phyloP scores from a whole-genome alignment of 352 stramenopile species.

The Thalassiosira mediterranea region DNA sequence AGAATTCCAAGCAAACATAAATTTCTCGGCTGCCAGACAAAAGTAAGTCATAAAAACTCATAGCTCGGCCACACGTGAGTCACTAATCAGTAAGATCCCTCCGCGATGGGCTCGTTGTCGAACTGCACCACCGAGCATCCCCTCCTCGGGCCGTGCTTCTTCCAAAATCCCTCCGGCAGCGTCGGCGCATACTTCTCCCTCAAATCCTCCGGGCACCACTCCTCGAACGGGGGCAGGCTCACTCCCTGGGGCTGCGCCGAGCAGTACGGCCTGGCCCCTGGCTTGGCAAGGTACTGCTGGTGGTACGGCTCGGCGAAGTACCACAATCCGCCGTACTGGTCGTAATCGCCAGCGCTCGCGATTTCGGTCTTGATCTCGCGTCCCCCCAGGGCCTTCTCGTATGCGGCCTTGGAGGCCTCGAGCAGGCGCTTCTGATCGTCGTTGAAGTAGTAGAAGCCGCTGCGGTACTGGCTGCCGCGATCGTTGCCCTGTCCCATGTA shows the following conservation, averaged over 20 bases:
- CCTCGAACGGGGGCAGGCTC: slow-evolving; percentile 67
- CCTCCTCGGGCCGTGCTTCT: slow-evolving; percentile 62
- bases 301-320: slow-evolving; percentile 78
- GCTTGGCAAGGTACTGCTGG: slow-evolving; percentile 80
- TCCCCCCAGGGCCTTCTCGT: slow-evolving; percentile 56
- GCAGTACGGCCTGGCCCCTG: slow-evolving; percentile 78
- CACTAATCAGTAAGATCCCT: slow-evolving; percentile 33
- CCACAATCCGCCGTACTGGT: slow-evolving; percentile 76
- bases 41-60: too few relatives aligned
- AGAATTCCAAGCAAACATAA: too few relatives aligned
- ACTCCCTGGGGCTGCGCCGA: slow-evolving; percentile 77
- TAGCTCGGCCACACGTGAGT: too few relatives aligned
- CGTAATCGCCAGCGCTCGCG: slow-evolving; percentile 63
- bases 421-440: slow-evolving; percentile 75
- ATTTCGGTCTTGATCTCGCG: slow-evolving; percentile 73
- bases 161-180: slow-evolving; percentile 76
- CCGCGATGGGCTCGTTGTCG: slow-evolving; percentile 71
- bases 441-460: slow-evolving; percentile 90
- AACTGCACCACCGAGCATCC: slow-evolving; percentile 76
- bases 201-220: slow-evolving; percentile 66
- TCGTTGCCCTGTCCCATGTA: slow-evolving; percentile 85
- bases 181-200: slow-evolving; percentile 77
- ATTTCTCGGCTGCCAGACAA: too few relatives aligned
- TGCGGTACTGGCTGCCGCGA: slow-evolving; percentile 93
- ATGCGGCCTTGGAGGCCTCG: slow-evolving; percentile 62